Conservation (phyloP, 371 early-diverging fungal genomes). For the Funneliformis caledonium region DNA sequence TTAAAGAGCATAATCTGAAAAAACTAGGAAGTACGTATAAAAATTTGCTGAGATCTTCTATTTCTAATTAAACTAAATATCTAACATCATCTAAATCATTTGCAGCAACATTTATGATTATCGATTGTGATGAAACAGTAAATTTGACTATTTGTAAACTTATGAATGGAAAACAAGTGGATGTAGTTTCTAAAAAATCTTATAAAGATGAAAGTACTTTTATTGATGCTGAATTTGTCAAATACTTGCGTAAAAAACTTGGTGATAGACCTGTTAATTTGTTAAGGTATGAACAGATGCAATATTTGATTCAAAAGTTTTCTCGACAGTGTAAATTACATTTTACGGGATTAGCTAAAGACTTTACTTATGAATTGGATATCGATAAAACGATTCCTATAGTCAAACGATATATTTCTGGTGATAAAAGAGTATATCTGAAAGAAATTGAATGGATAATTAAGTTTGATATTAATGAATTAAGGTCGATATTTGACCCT, state of each 20-base stretch:
- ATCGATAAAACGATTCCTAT: conserved; percentile 52
- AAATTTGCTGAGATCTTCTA: not conserved
- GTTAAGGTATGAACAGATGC: not conserved
- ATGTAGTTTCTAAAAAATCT: not conserved
- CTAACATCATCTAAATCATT: too few relatives aligned
- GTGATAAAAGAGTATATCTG: conserved; percentile 27
- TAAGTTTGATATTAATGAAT: conserved; percentile 43
- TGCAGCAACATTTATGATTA: not conserved
- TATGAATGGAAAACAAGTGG: not conserved
- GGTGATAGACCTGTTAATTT: not conserved
- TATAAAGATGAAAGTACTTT: not conserved
- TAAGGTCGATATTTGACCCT: conserved; percentile 49
- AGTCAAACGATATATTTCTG: conserved; percentile 56
- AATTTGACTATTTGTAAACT: not conserved
- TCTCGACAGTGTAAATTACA: not conserved
- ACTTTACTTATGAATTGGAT: conserved; percentile 21
- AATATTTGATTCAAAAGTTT: conserved; percentile 9
- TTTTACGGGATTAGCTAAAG: conserved; percentile 7
- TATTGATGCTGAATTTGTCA: conserved; percentile 4
- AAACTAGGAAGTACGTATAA: not conserved
- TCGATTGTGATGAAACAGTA: conserved; percentile 13
- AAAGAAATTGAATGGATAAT: conserved; percentile 46
- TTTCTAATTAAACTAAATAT: not conserved
- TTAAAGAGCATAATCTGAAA: not conserved
- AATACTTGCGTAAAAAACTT: not conserved